phyloP scores from a whole-genome alignment of 2,329 filamentous ascomycete species.

The Talaromyces sp. region DNA sequence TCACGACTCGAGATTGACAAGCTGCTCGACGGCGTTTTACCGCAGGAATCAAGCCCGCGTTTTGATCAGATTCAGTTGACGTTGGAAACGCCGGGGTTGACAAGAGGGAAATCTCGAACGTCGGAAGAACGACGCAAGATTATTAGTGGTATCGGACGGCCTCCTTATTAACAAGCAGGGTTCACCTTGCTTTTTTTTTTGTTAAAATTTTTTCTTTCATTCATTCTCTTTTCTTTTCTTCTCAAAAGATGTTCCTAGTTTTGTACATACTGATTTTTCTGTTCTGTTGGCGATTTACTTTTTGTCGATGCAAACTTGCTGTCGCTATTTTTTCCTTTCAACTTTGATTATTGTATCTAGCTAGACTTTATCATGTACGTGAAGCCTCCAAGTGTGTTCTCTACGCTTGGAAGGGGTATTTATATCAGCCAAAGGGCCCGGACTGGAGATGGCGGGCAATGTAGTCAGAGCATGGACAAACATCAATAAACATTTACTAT shows the following conservation, averaged over 20 bases:
- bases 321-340: too few species aligned
- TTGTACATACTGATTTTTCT: neutral
- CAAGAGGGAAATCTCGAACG: neutral
- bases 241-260: neutral
- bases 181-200: neutral
- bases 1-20: constrained; percentile 27
- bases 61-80: neutral
- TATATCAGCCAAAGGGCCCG: neutral
- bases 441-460: neutral
- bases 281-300: neutral
- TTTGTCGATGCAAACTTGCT: neutral
- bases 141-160: constrained; percentile 16
- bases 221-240: neutral
- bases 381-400: neutral
- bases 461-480: neutral
- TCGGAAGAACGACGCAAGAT: neutral
- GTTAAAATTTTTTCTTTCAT: neutral
- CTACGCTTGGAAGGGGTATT: neutral
- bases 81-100: neutral
- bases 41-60: constrained; percentile 16
- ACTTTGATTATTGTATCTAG: neutral
- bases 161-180: constrained; percentile 15
- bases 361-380: neutral
- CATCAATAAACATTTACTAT: neutral
- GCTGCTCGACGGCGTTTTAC: constrained; percentile 32